These are phyloP conservation scores for Nyctanthes arbortristis DNA, from an alignment of 257 asterid genomes.

Conservation along the genomic window DNA sequence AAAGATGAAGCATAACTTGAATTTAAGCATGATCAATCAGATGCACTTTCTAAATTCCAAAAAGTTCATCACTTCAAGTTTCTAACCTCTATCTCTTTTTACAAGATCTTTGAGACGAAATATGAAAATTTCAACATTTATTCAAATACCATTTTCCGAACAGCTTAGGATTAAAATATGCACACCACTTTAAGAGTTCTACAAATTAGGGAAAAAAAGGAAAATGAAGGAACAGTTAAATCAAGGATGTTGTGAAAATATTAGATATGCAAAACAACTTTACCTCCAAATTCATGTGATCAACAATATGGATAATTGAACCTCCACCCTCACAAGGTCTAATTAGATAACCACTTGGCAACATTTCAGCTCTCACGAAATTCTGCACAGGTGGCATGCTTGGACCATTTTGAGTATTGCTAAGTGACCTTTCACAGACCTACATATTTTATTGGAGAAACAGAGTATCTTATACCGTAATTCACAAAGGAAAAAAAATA, in stretches of 20 bases:
- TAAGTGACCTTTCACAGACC: slow-evolving; percentile 91
- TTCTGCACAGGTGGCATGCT: slow-evolving; percentile 83
- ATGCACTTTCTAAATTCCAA: not conserved
- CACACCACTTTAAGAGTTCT: not conserved
- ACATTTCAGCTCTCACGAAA: slow-evolving; percentile 84
- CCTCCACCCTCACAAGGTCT: slow-evolving; percentile 97
- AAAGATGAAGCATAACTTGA: too few species aligned
- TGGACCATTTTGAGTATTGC: slow-evolving; percentile 82
- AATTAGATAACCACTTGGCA: slow-evolving; percentile 84
- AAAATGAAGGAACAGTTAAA: slow-evolving; percentile 3
- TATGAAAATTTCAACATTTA: not conserved
- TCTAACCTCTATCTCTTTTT: not conserved
- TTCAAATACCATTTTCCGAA: not conserved
- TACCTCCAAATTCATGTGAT: slow-evolving; percentile 89
- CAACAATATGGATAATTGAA: slow-evolving; percentile 84
- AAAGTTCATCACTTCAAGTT: not conserved
- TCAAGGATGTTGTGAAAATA: not conserved
- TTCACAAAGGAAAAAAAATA: not conserved
- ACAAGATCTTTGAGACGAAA: not conserved
- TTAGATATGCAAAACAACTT: not conserved
- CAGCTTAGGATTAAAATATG: not conserved
- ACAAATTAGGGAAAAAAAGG: not conserved
- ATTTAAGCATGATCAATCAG: not conserved
- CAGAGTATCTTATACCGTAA: not conserved
- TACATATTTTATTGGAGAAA: slow-evolving; percentile 24